A percentile compares a stretch with the other conserved stretches of the same genome.
phyloP scores from a whole-genome alignment of 129 eudicot genomes.

The Kitagawia praeruptora region DNA sequence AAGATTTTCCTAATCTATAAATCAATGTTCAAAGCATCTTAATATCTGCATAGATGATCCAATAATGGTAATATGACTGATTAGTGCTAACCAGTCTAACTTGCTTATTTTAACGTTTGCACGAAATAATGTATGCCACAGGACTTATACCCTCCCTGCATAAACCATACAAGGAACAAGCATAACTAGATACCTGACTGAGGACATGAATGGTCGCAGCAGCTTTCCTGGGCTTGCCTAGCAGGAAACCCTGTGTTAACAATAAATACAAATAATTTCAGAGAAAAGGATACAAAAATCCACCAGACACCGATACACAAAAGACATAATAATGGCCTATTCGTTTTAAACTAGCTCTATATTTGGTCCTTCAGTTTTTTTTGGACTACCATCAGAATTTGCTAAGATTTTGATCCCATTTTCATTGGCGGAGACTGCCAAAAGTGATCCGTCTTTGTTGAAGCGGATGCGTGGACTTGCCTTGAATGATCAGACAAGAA shows the following conservation, averaged over 20 bases:
- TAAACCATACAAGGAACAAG: background rate
- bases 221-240: conserved; percentile 72
- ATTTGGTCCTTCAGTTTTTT: too few relatives aligned
- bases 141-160: background rate
- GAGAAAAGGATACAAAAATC: background rate
- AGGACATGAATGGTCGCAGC: conserved; percentile 63
- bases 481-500: too few relatives aligned
- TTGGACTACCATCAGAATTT: too few relatives aligned
- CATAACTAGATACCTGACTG: conserved; percentile 40
- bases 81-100: background rate
- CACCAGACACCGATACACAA: background rate
- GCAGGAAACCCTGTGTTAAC: conserved; percentile 59
- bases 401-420: too few relatives aligned
- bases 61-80: background rate
- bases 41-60: background rate
- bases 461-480: too few relatives aligned
- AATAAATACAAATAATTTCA: background rate
- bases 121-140: background rate
- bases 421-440: too few relatives aligned
- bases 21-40: background rate
- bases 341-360: too few relatives aligned
- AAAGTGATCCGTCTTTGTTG: too few relatives aligned
- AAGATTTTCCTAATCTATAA: too few relatives aligned
- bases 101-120: too few relatives aligned
- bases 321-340: background rate